Evolutionary conservation across 2,329 filamentous ascomycete species (phyloP).

Genomic region (Cladosporium colombiae): DNA sequence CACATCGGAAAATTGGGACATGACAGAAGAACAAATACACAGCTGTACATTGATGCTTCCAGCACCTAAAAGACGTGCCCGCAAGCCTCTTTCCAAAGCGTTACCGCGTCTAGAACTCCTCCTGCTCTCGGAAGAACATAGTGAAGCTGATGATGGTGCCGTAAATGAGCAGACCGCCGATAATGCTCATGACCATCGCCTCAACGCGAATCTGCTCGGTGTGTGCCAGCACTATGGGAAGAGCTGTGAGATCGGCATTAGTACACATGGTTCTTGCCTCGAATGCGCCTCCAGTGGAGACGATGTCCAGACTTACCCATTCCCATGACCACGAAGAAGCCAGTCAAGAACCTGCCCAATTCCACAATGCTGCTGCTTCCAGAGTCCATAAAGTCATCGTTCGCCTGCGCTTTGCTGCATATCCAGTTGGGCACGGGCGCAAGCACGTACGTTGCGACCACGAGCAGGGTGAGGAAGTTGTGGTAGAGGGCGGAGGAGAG

Average conservation of each 20-base stretch:
- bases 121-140: slow-evolving; percentile 97
- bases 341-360: slow-evolving; percentile 89
- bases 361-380: slow-evolving; percentile 83
- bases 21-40: not conserved
- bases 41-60: slow-evolving; percentile 9
- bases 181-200: slow-evolving; percentile 92
- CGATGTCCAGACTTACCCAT: slow-evolving; percentile 68
- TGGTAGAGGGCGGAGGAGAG: slow-evolving; percentile 94
- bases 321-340: slow-evolving; percentile 95
- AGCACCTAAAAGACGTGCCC: not conserved
- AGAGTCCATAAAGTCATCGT: slow-evolving; percentile 92
- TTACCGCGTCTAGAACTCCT: slow-evolving; percentile 72
- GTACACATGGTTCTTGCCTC: not conserved
- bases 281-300: not conserved
- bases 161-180: slow-evolving; percentile 92
- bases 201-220: slow-evolving; percentile 76
- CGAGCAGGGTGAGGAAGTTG: slow-evolving; percentile 91
- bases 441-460: slow-evolving; percentile 92
- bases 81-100: not conserved
- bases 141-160: slow-evolving; percentile 97
- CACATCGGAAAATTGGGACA: not conserved
- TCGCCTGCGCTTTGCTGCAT: slow-evolving; percentile 81
- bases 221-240: slow-evolving; percentile 86
- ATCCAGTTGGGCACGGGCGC: slow-evolving; percentile 97
- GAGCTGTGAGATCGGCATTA: slow-evolving; percentile 56